Percentiles rank a stretch among this genome's conserved stretches.
Evolutionary conservation across 176 grass and related monocot species (phyloP).

Genomic region (Chrysopogon serrulatus): DNA sequence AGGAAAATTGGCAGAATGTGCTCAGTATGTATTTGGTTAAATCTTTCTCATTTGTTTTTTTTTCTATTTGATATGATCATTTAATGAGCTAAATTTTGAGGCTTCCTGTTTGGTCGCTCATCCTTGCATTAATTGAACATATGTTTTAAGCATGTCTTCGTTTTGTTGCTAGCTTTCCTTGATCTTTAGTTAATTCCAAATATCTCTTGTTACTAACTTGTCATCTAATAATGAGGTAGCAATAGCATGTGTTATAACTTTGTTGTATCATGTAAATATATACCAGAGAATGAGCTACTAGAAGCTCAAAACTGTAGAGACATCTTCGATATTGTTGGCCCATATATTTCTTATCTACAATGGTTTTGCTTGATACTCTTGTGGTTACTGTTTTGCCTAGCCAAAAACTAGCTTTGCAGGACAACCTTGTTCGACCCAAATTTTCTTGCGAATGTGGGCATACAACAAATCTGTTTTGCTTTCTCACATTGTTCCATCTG

Average conservation of each 20-base stretch:
- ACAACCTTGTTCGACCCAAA: background rate
- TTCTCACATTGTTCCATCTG: background rate
- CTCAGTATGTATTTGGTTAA: slow-evolving; percentile 60
- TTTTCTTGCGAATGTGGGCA: background rate
- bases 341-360: background rate
- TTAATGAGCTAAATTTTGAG: background rate
- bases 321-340: background rate
- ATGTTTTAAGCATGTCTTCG: background rate
- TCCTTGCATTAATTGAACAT: background rate
- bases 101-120: background rate
- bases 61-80: slow-evolving; percentile 16
- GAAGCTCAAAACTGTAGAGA: background rate
- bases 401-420: background rate
- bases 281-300: background rate
- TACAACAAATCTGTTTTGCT: background rate
- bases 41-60: background rate
- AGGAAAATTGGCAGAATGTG: slow-evolving; percentile 88
- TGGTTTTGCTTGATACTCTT: background rate
- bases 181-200: background rate
- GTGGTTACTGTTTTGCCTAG: too few relatives aligned
- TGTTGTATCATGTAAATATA: background rate
- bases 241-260: background rate
- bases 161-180: background rate
- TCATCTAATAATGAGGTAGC: background rate
- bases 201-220: background rate